Base-by-base conservation (phyloP, 116 monocot genomes). In the Zostera marina region DNA sequence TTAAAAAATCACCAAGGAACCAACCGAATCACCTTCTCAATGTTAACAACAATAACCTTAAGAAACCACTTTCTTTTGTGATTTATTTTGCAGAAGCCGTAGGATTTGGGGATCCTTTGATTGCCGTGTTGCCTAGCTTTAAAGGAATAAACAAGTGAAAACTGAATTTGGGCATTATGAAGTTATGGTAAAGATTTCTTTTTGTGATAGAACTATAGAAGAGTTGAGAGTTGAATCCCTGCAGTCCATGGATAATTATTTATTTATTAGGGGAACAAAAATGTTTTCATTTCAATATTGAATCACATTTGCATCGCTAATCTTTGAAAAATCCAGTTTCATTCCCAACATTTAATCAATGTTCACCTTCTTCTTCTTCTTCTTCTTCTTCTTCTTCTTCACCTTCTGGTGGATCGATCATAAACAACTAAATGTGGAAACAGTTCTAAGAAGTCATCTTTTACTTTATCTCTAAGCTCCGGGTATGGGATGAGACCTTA, bases 401-500 rank as follows among this genome's bases (percentile, higher is more conserved):
- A 47, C 78, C 80, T 15, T 88, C 82, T 46, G 80, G 85, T 4
- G 82, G 84, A 70, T 96, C 96, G 84, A 70, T 96, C 96, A 64
- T 82, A 96, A 1, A 88, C 66, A 44, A 78, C 60, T 79, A 80
- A 82, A 64, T 76, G 63, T 14, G 96, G 96, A 48, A 89, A 96
- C 42, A 96, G 59, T 38, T 78, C 78, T 53, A 96, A 62, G 68
- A 96, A 96, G 56, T 96, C 96, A 9, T 72, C 61, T 60, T 76
- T 96, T 12, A 96, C 74, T 61, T 72, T 85, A 53, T 82, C 80
- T 42, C 96, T 77, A 8, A 89, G 65, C n/a, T 80, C 85, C 46
- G 89, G 89, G 60, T 80, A 85, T 9, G 77, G 82, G 32, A 96
- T 53, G 26, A 96, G 75, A 5, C 96, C 85, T 63, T n/a, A n/a